Base-by-base conservation (phyloP, 345 rosid genomes). In the Kandelia obovata region DNA sequence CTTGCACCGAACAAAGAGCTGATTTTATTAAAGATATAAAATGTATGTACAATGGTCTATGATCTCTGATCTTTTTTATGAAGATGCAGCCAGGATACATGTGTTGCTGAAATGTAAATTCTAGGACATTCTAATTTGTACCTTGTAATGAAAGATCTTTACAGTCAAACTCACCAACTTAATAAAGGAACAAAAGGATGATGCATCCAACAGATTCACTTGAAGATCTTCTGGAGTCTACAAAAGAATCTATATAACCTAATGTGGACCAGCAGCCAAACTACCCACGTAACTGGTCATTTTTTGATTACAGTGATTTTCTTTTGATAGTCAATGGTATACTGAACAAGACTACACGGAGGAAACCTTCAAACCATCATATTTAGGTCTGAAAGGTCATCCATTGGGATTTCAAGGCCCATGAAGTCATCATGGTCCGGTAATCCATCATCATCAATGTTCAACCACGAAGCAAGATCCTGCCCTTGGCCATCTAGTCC, bases 331-430 rank as follows among this genome's bases (percentile, higher is more conserved):
- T 80, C 84, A 88, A 82, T 83, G 77, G 92, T 95, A 85, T 87
- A 91, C 86, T 82, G 77, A 87, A 82, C 83, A 88, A 80, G 86
- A 84, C 90, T 91, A 83, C 89, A 89, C 92, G 82, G 81, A 84
- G 71, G 77, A 78, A 62, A 74, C 75, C 84, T 81, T 94, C 84
- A 95, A 80, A 95, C 92, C 96, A 90, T 92, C 99, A 92, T 88
- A 79, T 92, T 86, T 65, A 95, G 78, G 84, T 95, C 98, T 58
- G 97, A 82, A 77, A 95, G 95, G 78, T 95, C 99, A 75, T 95
- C 99, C 99, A 90, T 92, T 52, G 99, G 99, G 78, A 95, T 95
- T 78, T 92, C 94, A 71, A 95, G 99, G 71, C 99, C 98, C 85
- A 87, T 83, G 70, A 88, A 90, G 79, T 90, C 98, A 23, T n/a